These are phyloP conservation scores for Blastocladiella britannica DNA, from an alignment of 192 early-diverging fungal genomes.

Conservation along the genomic window DNA sequence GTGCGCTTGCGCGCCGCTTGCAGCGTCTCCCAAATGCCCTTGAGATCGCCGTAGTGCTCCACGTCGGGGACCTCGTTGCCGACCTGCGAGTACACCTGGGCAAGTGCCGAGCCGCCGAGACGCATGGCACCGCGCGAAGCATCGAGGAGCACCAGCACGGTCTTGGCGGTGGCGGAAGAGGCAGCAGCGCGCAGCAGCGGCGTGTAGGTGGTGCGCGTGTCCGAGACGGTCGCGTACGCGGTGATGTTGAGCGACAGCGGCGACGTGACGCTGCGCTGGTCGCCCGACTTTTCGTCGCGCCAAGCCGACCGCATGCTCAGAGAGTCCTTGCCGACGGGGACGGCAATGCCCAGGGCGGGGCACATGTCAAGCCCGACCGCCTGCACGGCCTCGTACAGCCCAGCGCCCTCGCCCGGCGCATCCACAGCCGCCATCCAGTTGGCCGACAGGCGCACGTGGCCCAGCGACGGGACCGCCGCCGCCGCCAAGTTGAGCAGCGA, in stretches of 20 bases:
- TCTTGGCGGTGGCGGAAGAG: conserved; percentile 16
- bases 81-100: conserved; percentile 73
- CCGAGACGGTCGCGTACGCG: conserved; percentile 70
- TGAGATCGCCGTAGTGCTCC: conserved; percentile 43
- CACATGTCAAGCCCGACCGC: conserved; percentile 87
- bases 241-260: conserved; percentile 86
- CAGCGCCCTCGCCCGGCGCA: conserved; percentile 76
- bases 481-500: conserved; percentile 76
- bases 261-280: conserved; percentile 46
- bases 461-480: conserved; percentile 52
- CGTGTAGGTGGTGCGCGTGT: conserved; percentile 69
- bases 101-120: conserved; percentile 79
- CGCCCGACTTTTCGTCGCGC: conserved; percentile 21
- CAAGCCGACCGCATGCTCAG: conserved; percentile 99
- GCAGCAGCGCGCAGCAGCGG: conserved; percentile 46
- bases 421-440: conserved; percentile 98
- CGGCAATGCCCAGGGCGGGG: conserved; percentile 71
- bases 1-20: conserved; percentile 19
- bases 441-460: conserved; percentile 64
- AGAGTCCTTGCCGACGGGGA: conserved; percentile 98
- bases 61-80: conserved; percentile 73
- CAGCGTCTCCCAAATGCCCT: conserved; percentile 59
- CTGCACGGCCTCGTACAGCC: conserved; percentile 77
- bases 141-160: conserved; percentile 66
- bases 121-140: conserved; percentile 62